Evolutionary conservation across 805 yeast genomes (phyloP).

Genomic region (Candida rishiriensis): DNA sequence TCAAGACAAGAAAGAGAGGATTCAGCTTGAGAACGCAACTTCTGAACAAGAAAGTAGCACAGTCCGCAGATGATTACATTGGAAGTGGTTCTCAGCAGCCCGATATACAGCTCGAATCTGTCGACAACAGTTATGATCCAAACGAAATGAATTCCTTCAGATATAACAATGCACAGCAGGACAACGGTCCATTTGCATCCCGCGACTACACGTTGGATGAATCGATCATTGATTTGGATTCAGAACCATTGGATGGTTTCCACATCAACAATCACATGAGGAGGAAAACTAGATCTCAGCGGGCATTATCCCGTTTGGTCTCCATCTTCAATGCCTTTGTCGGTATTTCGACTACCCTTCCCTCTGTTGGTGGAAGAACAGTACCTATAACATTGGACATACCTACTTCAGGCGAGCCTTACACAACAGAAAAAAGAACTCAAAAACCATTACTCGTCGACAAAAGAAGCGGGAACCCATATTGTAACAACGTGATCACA

Average conservation of each 20-base stretch:
- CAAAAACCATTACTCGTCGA: conserved; percentile 47
- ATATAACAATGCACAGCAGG: background rate
- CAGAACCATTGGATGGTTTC: conserved; percentile 10
- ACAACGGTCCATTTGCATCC: background rate
- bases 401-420: conserved; percentile 25
- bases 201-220: conserved; percentile 10
- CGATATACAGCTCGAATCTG: conserved; percentile 32
- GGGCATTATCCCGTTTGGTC: conserved; percentile 4
- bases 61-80: conserved; percentile 19
- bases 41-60: conserved; percentile 39
- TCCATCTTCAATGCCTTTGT: conserved; percentile 29
- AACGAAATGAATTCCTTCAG: conserved; percentile 20
- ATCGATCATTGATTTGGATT: conserved; percentile 24
- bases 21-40: conserved; percentile 64
- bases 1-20: conserved; percentile 51
- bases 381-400: conserved; percentile 60
- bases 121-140: conserved; percentile 27
- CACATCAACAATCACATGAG: conserved; percentile 1
- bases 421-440: conserved; percentile 27
- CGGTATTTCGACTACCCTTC: conserved; percentile 44
- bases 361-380: conserved; percentile 65
- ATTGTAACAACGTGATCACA: conserved; percentile 64
- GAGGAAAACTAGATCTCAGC: conserved; percentile 2
- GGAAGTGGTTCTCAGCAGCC: conserved; percentile 7
- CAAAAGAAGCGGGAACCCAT: conserved; percentile 62